phyloP scores from a whole-genome alignment of 2,329 filamentous ascomycete species.

The Plenodomus lindquistii region DNA sequence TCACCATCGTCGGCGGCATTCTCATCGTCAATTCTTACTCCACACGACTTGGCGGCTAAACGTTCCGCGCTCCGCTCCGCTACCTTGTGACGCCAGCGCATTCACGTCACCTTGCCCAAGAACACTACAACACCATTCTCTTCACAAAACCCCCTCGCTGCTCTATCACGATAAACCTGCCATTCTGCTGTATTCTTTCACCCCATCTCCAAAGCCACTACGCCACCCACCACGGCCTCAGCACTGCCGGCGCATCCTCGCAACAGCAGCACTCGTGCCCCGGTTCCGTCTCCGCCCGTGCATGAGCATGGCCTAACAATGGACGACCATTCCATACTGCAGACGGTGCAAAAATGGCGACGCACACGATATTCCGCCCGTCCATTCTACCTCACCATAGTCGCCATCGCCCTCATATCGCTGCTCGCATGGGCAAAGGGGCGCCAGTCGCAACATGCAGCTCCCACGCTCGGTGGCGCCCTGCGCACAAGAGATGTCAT shows the following conservation, averaged over 20 bases:
- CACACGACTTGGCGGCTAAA: constrained; percentile 11
- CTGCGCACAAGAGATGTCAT: constrained; percentile 25
- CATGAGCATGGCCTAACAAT: constrained; percentile 31
- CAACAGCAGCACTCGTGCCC: not conserved
- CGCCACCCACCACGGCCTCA: not conserved
- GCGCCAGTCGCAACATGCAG: constrained; percentile 4
- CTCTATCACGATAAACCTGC: not conserved
- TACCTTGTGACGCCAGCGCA: constrained; percentile 15
- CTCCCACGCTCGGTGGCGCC: not conserved
- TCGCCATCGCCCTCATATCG: constrained; percentile 34
- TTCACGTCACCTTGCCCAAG: not conserved
- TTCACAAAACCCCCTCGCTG: not conserved
- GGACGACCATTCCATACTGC: constrained; percentile 21
- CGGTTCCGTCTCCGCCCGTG: constrained; percentile 1
- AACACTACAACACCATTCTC: not conserved
- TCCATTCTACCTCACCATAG: constrained; percentile 42
- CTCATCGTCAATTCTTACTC: not conserved
- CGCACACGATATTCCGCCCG: constrained; percentile 42
- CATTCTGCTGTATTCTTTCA: not conserved
- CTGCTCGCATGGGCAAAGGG: constrained; percentile 33
- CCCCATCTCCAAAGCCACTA: not conserved
- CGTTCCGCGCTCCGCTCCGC: constrained; percentile 23
- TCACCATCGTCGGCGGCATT: not conserved
- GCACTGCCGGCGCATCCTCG: constrained; percentile 10
- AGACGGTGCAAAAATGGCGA: constrained; percentile 27